Conservation (phyloP, 169 alveolate genomes). For the Babesia gibsoni region DNA sequence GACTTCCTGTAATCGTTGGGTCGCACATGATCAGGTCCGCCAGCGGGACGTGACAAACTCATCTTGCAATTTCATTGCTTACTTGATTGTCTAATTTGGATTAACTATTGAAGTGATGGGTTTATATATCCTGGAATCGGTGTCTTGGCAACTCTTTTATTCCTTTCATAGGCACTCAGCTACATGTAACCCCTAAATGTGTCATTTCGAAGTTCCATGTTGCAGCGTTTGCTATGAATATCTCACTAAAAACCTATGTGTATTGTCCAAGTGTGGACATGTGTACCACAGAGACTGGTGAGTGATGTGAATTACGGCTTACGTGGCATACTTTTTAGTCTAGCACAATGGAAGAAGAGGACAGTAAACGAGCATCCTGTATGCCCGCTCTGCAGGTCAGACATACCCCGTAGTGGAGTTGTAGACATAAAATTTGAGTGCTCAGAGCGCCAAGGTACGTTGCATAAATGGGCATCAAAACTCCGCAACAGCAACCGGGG, state of each 20-base stretch:
- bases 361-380: not conserved
- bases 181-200: no score
- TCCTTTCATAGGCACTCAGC: no score
- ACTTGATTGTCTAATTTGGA: no score
- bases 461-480: not conserved
- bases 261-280: slow-evolving; percentile 54
- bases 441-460: not conserved
- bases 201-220: slow-evolving; percentile 48
- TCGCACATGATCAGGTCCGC: no score
- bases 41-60: no score
- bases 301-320: not conserved
- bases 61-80: no score
- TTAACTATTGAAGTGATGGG: no score
- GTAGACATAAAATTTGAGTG: slow-evolving; percentile 33
- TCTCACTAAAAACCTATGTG: slow-evolving; percentile 28
- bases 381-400: slow-evolving; percentile 57
- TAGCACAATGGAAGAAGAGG: slow-evolving; percentile 29
- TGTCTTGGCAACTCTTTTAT: no score
- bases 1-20: no score
- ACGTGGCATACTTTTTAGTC: slow-evolving; percentile 1
- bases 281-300: slow-evolving; percentile 59
- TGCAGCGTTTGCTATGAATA: slow-evolving; percentile 63
- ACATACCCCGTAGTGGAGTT: slow-evolving; percentile 1
- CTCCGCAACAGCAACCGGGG: not conserved
- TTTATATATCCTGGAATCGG: no score